Evolutionary conservation across 768 basidiomycete species (phyloP), one percentile per base, ranked within the genome.

Genomic region (Leccinum disarticulatum): DNA sequence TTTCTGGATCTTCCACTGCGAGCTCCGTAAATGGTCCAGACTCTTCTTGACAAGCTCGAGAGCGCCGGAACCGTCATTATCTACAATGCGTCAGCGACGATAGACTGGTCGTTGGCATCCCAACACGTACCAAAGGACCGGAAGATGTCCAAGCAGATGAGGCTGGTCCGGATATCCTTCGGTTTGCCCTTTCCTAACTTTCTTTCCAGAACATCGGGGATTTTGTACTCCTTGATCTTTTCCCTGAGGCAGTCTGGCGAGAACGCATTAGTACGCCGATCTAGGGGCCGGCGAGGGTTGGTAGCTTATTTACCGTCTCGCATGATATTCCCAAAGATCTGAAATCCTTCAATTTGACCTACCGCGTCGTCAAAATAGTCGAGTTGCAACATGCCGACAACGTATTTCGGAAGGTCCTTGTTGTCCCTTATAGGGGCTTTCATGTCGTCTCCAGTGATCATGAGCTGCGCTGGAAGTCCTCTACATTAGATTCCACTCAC

Each of bases 301-400:
- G 27, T 22, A 8, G 17, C 30, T 33, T 19, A n/a, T 62, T 62
- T n/a, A 70, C 69, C 61, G 4, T 64, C 36, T 41, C 60, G 56
- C 64, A 70, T 68, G 6, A 70, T 54, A 27, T 70, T 56, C 1
- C 50, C 49, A 17, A 70, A 70, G 1, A 70, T 60, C 48, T 70
- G 69, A 41, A 70, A 69, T 13, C 68, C 68, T 51, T 69, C 69
- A 1, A 68, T 54, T 25, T 4, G 52, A 11, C 68, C 69, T 0
- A 70, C 56, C 13, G 69, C 66, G 33, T 69, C 69, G 10, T 69
- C 66, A 19, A 69, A 70, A 50, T 59, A 70, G 54, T 69, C 64
- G 15, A 61, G 41, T 31, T 60, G 61, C n/a, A 68, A 50, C 68
- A 69, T 69, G n/a, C 54, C 56, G 13, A 69, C 27, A 2, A 69